Evolutionary conservation across 2,329 filamentous ascomycete genomes (phyloP).

Genomic region (Fusarium marasasianum): DNA sequence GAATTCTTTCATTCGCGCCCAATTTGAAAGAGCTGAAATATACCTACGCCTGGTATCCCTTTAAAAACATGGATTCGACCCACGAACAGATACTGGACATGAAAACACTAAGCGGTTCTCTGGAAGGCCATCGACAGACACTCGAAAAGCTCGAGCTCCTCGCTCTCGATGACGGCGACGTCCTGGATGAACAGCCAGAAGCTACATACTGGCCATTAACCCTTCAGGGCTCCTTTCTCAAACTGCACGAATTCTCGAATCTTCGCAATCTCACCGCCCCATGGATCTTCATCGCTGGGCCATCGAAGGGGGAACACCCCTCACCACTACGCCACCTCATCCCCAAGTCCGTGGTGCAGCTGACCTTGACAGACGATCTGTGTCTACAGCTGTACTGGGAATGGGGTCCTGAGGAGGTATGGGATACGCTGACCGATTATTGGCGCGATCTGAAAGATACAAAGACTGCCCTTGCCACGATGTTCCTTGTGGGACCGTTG

Average conservation of each 20-base stretch:
- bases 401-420: fast-evolving
- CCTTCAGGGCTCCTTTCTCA: not conserved
- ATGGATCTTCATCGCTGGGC: not conserved
- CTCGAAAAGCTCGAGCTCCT: not conserved
- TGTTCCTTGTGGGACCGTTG: not conserved
- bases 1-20: not conserved
- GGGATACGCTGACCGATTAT: fast-evolving
- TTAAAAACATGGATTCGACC: fast-evolving
- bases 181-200: not conserved
- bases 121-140: not conserved
- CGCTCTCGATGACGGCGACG: not conserved
- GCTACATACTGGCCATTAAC: not conserved
- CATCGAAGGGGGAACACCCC: fast-evolving
- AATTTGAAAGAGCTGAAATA: not conserved
- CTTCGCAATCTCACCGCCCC: fast-evolving
- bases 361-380: not conserved
- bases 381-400: not conserved
- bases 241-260: not conserved
- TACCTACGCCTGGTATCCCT: not conserved
- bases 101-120: not conserved
- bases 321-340: not conserved
- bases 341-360: not conserved
- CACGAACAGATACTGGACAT: not conserved
- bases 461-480: not conserved
- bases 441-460: not conserved